Base-by-base conservation (phyloP, 352 stramenopile species). In the Globisporangium barbulae region DNA sequence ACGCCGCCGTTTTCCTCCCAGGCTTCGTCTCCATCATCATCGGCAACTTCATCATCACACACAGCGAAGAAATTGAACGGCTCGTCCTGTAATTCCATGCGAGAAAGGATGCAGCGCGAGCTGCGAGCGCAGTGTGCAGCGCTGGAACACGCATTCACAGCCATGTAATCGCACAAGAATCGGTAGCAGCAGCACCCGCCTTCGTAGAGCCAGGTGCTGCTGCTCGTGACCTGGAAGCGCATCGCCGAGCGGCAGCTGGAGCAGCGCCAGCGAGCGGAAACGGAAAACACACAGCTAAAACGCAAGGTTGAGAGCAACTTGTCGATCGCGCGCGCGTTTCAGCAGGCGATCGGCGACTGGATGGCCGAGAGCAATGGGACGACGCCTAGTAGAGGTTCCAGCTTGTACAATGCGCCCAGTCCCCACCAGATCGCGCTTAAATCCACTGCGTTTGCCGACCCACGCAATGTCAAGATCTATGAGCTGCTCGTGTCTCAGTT, bases 241-340 rank as follows among this genome's bases (percentile, higher is more conserved):
- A 47, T 59, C 22, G 33, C 53, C 17, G 31, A 59, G 37, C 33
- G 53, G 19, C 53, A 59, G 21, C n/a, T 47, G 31, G n/a, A 30
- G 10, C 53, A 47, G 33, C 33, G 53, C 5, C 10, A 9, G 21
- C 53, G 22, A 19, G 33, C 53, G 7, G 53, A 59, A 9, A 4
- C 28, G 7, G 53, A 59, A 10, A 59, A 22, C 33, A n/a, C 10
- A 15, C 53, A 45, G 22, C 33, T 59, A 9, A 59, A 59, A 19
- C 10, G 1, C 28, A 47, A 54, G 19, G 25, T 54, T 12, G 48
- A 28, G 48, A 37, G 48, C 25, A 54, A 54, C 48, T 9, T 54
- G 48, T 12, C 48, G 12, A 31, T 54, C 13, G 22, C 48, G 13
- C 48, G 48, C 22, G 48, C 48, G 22, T 54, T 54, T 21, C 48